These are phyloP conservation scores for Aspergillus floridensis DNA, from an alignment of 2,329 filamentous ascomycete genomes.

Conservation along the genomic window DNA sequence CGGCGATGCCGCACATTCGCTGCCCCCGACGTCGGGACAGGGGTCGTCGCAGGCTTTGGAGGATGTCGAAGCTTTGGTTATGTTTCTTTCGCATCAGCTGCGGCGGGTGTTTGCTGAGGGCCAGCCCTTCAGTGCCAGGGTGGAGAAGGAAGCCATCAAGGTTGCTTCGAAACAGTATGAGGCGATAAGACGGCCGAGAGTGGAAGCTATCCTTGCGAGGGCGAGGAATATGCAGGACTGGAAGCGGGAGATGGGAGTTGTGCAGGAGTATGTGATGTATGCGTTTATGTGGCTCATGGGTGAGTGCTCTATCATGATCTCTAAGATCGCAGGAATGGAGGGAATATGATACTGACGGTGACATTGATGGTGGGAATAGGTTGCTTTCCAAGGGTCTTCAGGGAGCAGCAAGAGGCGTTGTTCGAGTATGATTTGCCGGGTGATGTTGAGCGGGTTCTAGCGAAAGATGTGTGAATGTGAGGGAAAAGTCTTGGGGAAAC, in stretches of 20 bases:
- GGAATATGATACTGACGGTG: background rate
- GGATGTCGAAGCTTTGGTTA: conserved; percentile 50
- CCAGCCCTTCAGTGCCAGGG: background rate
- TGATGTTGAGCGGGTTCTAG: conserved; percentile 20
- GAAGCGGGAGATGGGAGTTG: conserved; percentile 34
- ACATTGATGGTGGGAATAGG: conserved; percentile 12
- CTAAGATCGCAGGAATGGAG: conserved; percentile 2
- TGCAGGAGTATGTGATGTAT: conserved; percentile 42
- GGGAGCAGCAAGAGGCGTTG: conserved; percentile 15
- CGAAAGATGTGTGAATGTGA: too few species aligned
- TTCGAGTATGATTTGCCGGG: conserved; percentile 26
- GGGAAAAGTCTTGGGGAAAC: background rate
- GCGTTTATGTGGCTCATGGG: conserved; percentile 36
- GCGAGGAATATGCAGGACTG: conserved; percentile 33
- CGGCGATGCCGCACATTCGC: conserved; percentile 58
- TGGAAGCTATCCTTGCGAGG: conserved; percentile 32
- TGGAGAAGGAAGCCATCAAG: conserved; percentile 23
- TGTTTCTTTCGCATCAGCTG: conserved; percentile 33
- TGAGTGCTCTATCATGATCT: conserved; percentile 13
- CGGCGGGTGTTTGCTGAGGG: too few species aligned
- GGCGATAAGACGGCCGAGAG: conserved; percentile 34
- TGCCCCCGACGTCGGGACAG: conserved; percentile 55
- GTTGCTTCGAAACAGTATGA: conserved; percentile 33
- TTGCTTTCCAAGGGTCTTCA: conserved; percentile 22
- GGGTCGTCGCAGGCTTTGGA: conserved; percentile 57